Conservation (phyloP, 139 green algal genomes). For the Ettlia oleoabundans region DNA sequence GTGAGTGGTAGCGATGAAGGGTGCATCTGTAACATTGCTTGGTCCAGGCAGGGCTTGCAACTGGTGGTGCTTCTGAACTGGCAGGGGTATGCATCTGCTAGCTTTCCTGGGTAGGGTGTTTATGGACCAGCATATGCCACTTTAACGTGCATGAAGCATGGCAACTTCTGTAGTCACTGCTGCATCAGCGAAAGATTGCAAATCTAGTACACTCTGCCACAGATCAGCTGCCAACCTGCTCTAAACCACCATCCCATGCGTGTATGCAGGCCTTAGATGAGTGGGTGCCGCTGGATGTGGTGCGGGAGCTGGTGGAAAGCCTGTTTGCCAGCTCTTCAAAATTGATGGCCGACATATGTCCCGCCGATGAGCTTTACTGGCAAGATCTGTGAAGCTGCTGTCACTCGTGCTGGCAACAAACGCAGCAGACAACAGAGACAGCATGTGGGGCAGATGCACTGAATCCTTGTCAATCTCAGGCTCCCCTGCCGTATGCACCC, state of each 20-base stretch:
- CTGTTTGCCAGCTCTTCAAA: conserved; percentile 25
- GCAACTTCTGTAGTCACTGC: no score
- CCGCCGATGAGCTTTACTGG: conserved; percentile 16
- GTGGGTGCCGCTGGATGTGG: conserved; percentile 50
- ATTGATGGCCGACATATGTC: conserved; percentile 53
- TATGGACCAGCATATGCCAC: no score
- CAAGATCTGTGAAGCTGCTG: conserved; percentile 16
- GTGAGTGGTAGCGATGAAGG: background rate
- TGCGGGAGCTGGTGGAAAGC: conserved; percentile 39
- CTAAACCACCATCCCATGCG: background rate
- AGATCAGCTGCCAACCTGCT: background rate
- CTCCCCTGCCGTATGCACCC: no score
- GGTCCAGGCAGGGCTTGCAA: background rate
- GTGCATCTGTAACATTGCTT: background rate
- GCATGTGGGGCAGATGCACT: no score
- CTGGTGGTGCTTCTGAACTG: background rate
- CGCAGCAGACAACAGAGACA: no score
- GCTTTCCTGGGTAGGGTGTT: no score
- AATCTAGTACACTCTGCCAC: no score
- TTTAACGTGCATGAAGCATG: no score
- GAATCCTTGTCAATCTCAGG: no score
- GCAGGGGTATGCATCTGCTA: background rate
- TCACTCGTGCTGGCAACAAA: no score
- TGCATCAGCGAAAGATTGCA: no score
- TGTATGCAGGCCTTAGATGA: conserved; percentile 42